Evolutionary conservation across 164 flowering plant genomes (phyloP), one percentile per base, ranked within the genome.

Genomic region (Tetrastigma voinierianum): DNA sequence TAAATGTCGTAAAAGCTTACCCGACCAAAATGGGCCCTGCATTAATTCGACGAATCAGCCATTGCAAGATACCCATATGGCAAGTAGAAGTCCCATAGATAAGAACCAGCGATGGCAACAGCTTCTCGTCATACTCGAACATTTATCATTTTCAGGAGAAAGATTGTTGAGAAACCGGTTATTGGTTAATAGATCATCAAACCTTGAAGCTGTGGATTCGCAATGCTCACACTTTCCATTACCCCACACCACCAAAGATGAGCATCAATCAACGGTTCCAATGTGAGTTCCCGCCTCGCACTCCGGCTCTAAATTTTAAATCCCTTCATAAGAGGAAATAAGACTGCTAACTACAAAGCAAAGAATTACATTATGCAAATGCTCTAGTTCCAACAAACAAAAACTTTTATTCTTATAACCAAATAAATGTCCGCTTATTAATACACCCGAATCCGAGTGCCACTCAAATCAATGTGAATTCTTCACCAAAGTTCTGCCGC

Each of bases 161-260:
- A n/a, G 32, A 62, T 52, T 19, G 13, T 32, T 53, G 13, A 15
- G 57, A 13, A 17, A 70, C 18, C 19, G 70, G 18, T 19, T 1
- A 18, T 4, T 40, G 23, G 44, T n/a, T n/a, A 44, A n/a, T n/a
- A 23, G 60, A 51, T 10, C 32, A 65, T 19, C 47, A 19, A 66
- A 93, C 96, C 94, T 86, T 77, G 70, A 62, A 59, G 24, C 51
- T 76, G 78, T 76, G 81, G 52, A 43, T 81, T 73, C 78, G 62
- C 9, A 24, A 51, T 46, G 83, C 86, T n/a, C 32, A 77, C 68
- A 69, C 98, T 89, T 81, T 90, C 98, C 84, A 95, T 87, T 32
- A 92, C 52, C 98, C 98, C 32, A 95, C 90, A 67, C 98, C 98
- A 67, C 98, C 98, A n/a, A 76, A 97, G 97, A 86, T 95, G 98